Evolutionary conservation across 495 filamentous ascomycete genomes (phyloP).

Genomic region (Venustampulla echinocandica): DNA sequence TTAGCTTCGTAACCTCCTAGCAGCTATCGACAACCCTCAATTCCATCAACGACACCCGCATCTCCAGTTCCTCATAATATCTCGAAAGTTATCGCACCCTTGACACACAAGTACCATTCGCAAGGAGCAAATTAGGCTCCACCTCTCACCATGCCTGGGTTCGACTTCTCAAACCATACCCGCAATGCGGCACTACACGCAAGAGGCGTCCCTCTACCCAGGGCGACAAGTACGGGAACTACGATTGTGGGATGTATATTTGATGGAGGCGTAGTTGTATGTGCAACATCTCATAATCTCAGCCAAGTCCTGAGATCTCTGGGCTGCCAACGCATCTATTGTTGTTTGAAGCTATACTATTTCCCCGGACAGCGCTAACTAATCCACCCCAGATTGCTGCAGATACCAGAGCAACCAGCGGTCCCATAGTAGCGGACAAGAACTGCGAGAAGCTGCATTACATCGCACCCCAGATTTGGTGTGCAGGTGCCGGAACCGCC

Average conservation of each 20-base stretch:
- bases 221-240: conserved; percentile 97
- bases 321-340: too few species aligned
- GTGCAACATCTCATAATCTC: too few species aligned
- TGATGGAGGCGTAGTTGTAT: conserved; percentile 89
- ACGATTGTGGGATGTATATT: conserved; percentile 98
- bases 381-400: conserved; percentile 89
- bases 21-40: conserved; percentile 4
- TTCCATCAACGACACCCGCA: conserved; percentile 2
- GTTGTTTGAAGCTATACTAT: too few species aligned
- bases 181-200: conserved; percentile 94
- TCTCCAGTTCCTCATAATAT: too few species aligned
- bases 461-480: conserved; percentile 99
- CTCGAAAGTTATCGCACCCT: too few species aligned
- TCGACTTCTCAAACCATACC: conserved; percentile 99
- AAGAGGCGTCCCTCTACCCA: conserved; percentile 84
- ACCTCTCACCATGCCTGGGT: conserved; percentile 68
- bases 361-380: too few species aligned
- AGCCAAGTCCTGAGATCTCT: too few species aligned
- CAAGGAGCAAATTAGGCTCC: too few species aligned
- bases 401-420: conserved; percentile 95
- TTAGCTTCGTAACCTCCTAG: conserved; percentile 23
- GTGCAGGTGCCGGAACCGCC: conserved; percentile 94
- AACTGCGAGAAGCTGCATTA: conserved; percentile 99
- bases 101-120: too few species aligned
- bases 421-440: conserved; percentile 99